Evolutionary conservation across 2,329 filamentous ascomycete genomes (phyloP), one percentile per base, ranked within the genome.

Genomic region (Fusarium praegraminearum): DNA sequence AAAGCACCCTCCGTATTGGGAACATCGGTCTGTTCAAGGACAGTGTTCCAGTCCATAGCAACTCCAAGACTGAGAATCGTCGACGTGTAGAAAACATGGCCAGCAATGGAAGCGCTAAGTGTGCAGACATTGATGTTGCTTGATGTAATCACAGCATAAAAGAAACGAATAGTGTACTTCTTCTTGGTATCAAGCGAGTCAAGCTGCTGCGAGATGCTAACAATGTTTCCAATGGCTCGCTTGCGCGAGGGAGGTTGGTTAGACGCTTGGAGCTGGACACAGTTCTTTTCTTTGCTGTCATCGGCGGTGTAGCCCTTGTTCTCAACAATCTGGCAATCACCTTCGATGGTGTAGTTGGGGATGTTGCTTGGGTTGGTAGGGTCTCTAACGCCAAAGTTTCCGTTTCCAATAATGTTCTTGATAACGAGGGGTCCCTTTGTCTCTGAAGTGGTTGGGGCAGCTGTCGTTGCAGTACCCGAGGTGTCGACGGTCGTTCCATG

Each of bases 131-230:
- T 65, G 4, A 56, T 32, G 6, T 35, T 35, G 9, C 44, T 45
- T 3, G 58, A 30, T 1, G 57, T 69, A 2, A 69, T 9, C 1
- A 71, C 50, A 3, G 58, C 52, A 2, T 71, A 62, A 26, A 62
- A 73, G 59, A 73, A 73, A 0, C 62, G 70, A 24, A 73, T 18
- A 0, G 70, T 73, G 43, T 73, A 71, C 2, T 57, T 56, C 9
- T 50, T 47, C 13, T 28, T 49, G 0, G 13, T 32, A 13, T 66
- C 41, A 1, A 73, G 52, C 0, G 55, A 28, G 3, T 10, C 26
- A 0, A 71, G n/a, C 15, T 67, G 50, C 22, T 71, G 69, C 1
- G 65, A 63, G 4, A 71, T 57, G 0, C 30, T 38, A 1, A 46
- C 67, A 0, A 36, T 46, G 1, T 54, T 38, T 5, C 68, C 61